These are phyloP conservation scores for Monosporascus ibericus DNA, from an alignment of 2,329 filamentous ascomycete genomes.

Conservation along the genomic window DNA sequence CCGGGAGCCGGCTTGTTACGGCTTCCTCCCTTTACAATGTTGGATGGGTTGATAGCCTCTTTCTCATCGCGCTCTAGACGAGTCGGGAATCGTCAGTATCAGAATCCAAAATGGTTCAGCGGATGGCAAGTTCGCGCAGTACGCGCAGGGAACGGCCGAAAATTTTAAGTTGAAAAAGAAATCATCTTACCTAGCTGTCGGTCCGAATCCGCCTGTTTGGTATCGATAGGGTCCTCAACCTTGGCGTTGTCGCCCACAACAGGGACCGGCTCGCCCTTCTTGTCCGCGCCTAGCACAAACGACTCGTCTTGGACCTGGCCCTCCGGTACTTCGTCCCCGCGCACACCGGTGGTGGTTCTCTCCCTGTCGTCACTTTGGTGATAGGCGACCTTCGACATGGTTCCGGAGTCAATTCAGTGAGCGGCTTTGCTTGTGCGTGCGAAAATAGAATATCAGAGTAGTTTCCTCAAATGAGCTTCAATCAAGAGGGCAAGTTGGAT, in stretches of 20 bases:
- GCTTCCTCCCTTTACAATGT: constrained; percentile 23
- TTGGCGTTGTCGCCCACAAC: constrained; percentile 10
- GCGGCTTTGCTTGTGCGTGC: no score
- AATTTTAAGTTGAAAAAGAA: no score
- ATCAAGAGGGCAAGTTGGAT: no score
- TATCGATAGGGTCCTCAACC: constrained; percentile 10
- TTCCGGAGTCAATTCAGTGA: no score
- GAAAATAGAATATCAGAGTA: no score
- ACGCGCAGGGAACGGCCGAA: no score
- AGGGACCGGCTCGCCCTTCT: constrained; percentile 6
- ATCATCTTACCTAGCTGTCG: constrained; percentile 11
- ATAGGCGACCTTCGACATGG: no score
- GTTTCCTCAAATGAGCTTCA: no score
- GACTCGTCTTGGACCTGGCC: constrained; percentile 12
- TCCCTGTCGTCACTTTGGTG: no score
- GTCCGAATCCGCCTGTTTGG: constrained; percentile 6
- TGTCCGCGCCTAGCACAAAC: constrained; percentile 4
- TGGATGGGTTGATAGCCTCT: constrained; percentile 25
- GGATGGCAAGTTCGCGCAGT: no score
- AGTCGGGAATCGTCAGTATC: background rate
- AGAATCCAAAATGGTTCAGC: background rate
- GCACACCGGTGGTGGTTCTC: no score
- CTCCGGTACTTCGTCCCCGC: background rate
- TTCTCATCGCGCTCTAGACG: constrained; percentile 23
- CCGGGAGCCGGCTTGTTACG: constrained; percentile 18